phyloP scores from a whole-genome alignment of 805 yeast species.

The Yamadazyma nakazawae region DNA sequence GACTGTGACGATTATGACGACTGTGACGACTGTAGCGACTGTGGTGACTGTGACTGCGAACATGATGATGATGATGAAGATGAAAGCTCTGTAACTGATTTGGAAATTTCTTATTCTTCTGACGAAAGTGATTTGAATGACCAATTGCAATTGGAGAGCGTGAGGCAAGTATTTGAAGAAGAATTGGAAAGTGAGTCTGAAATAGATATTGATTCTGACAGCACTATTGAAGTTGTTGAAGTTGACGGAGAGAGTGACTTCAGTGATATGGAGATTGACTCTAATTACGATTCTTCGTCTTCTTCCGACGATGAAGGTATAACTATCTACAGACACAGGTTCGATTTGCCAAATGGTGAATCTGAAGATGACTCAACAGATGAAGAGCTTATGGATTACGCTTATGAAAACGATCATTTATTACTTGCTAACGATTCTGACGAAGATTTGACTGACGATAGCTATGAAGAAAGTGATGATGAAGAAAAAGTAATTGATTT shows the following conservation, averaged over 20 bases:
- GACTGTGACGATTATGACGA: conserved; percentile 3
- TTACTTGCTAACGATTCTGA: conserved; percentile 31
- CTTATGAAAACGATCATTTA: conserved; percentile 18
- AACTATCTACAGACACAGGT: conserved; percentile 41
- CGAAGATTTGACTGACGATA: not conserved
- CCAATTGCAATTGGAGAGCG: conserved; percentile 33
- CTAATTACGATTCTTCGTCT: conserved; percentile 19
- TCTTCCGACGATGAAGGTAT: conserved; percentile 39
- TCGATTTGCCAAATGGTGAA: conserved; percentile 35
- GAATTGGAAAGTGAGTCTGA: conserved; percentile 30
- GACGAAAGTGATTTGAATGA: conserved; percentile 28
- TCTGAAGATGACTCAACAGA: conserved; percentile 35
- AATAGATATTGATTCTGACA: conserved; percentile 19
- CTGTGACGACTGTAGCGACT: no score
- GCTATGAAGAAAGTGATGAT: conserved; percentile 22
- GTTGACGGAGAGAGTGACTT: conserved; percentile 30
- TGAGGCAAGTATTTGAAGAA: conserved; percentile 35
- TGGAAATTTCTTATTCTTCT: conserved; percentile 26
- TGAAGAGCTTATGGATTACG: conserved; percentile 28
- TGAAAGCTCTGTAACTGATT: conserved; percentile 19
- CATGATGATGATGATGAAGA: not conserved
- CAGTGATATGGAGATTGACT: conserved; percentile 22
- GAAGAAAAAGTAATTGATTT: conserved; percentile 35
- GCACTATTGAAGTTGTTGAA: conserved; percentile 26
- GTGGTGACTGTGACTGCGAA: conserved; percentile 3